A percentile compares a stretch with the other conserved stretches of the same genome.
These are phyloP conservation scores for Yamadazyma paraphyllophila DNA, from an alignment of 805 yeast species.

Conservation along the genomic window DNA sequence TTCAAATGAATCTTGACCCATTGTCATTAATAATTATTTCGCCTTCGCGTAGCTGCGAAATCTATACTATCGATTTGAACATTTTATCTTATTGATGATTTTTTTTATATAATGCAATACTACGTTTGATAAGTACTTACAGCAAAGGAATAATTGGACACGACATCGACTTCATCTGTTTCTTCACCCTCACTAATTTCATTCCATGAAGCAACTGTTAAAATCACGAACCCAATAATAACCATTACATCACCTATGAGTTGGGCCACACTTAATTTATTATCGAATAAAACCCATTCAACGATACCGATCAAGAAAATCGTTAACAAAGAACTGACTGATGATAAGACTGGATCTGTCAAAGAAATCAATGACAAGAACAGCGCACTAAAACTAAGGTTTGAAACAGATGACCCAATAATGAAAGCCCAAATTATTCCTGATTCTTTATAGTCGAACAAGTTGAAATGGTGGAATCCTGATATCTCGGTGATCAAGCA, in stretches of 20 bases:
- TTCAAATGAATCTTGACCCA: slow-evolving; percentile 14
- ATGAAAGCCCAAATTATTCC: slow-evolving; percentile 46
- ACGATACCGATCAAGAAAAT: slow-evolving; percentile 76
- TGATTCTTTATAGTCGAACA: slow-evolving; percentile 43
- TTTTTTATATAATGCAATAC: not conserved
- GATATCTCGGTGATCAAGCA: slow-evolving; percentile 45
- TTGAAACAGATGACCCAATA: slow-evolving; percentile 54
- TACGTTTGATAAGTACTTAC: slow-evolving; percentile 22
- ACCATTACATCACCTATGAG: slow-evolving; percentile 68
- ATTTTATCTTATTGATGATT: not conserved
- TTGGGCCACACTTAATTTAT: slow-evolving; percentile 53
- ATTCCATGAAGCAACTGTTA: slow-evolving; percentile 64
- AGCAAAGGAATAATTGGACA: slow-evolving; percentile 43
- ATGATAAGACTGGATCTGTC: slow-evolving; percentile 80
- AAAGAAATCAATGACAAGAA: slow-evolving; percentile 78
- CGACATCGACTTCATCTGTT: slow-evolving; percentile 40
- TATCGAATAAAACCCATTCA: slow-evolving; percentile 69
- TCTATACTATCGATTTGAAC: not conserved
- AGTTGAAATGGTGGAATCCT: slow-evolving; percentile 56
- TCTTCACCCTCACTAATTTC: slow-evolving; percentile 54
- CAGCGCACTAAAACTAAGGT: slow-evolving; percentile 65
- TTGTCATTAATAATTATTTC: slow-evolving; percentile 9
- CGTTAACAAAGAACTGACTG: slow-evolving; percentile 67
- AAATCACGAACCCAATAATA: slow-evolving; percentile 62
- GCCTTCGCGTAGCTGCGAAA: slow-evolving; percentile 5